Evolutionary conservation across 2,329 filamentous ascomycete species (phyloP), one percentile per base, ranked within the genome.

Genomic region (Penicillium sumatraense): DNA sequence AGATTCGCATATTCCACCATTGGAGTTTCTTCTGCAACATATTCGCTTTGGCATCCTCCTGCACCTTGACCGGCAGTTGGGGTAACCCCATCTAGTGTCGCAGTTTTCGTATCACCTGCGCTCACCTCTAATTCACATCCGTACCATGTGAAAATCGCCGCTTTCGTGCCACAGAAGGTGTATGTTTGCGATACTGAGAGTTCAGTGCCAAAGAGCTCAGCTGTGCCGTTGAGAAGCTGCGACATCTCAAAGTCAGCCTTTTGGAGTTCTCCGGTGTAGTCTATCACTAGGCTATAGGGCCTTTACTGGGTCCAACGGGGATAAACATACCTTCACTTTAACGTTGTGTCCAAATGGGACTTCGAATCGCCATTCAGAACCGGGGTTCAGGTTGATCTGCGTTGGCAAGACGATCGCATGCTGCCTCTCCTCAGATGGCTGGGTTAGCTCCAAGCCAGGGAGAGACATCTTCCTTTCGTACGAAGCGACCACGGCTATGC

Each of bases 181-280:
- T 98, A 98, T 9, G 85, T 82, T 49, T 89, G 89, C 53, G 89
- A 89, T 9, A 85, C 83, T 10, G 92, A 92, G 40, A 99, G 88
- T 77, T 99, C 95, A 52, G 93, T 93, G 70, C 95, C 95, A 71
- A 98, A 96, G 69, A 96, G 86, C 75, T 99, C 95, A 46, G 93
- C 95, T 1, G 88, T 91, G 58, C 95, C 95, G 29, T 83, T 86
- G 53, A 91, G 77, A 23, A 98, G 81, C 78, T 92, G 36, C 11
- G 16, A 18, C 13, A 31, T 41, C 14, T 49, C 27, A 11, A n/a
- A 18, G 35, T 65, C 9, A 64, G 60, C 16, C 14, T 26, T 38
- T 7, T n/a, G 10, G 7, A n/a, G n/a, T n/a, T n/a, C 6, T 44
- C 27, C 20, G 8, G 5, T 44, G 21, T n/a, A 44, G 6, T 16